These are phyloP conservation scores for Cladorrhinum samala DNA, from an alignment of 495 filamentous ascomycete species.

Conservation along the genomic window DNA sequence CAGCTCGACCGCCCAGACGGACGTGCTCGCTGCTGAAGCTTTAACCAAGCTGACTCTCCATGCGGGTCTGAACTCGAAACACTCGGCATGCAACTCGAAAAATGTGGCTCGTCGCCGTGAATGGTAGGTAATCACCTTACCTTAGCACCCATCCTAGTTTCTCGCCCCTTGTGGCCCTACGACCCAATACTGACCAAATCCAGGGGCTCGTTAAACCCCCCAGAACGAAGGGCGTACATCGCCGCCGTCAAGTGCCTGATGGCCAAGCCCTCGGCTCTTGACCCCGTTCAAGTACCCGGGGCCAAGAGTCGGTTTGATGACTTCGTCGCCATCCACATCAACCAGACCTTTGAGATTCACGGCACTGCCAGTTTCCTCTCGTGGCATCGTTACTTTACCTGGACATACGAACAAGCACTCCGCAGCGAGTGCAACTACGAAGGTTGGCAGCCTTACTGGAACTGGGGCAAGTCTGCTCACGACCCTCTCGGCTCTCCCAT, in stretches of 20 bases:
- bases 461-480: slow-evolving; percentile 50
- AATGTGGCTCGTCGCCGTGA: background rate
- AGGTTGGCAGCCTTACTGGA: slow-evolving; percentile 57
- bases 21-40: background rate
- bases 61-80: background rate
- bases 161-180: too few species aligned
- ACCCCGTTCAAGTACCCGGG: slow-evolving; percentile 20
- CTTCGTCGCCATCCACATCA: slow-evolving; percentile 59
- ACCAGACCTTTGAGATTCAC: slow-evolving; percentile 54
- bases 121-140: background rate
- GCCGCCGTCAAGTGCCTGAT: slow-evolving; percentile 56
- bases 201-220: background rate
- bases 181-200: background rate
- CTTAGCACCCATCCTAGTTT: too few species aligned
- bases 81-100: background rate
- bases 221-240: slow-evolving; percentile 40
- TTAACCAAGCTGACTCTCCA: background rate
- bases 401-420: slow-evolving; percentile 58
- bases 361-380: slow-evolving; percentile 34
- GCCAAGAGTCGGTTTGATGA: slow-evolving; percentile 50
- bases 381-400: slow-evolving; percentile 66
- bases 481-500: slow-evolving; percentile 47
- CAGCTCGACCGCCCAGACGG: background rate
- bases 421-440: slow-evolving; percentile 64
- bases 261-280: slow-evolving; percentile 42